phyloP scores from a whole-genome alignment of 257 asterid species.

The Solanum corneliomulleri region DNA sequence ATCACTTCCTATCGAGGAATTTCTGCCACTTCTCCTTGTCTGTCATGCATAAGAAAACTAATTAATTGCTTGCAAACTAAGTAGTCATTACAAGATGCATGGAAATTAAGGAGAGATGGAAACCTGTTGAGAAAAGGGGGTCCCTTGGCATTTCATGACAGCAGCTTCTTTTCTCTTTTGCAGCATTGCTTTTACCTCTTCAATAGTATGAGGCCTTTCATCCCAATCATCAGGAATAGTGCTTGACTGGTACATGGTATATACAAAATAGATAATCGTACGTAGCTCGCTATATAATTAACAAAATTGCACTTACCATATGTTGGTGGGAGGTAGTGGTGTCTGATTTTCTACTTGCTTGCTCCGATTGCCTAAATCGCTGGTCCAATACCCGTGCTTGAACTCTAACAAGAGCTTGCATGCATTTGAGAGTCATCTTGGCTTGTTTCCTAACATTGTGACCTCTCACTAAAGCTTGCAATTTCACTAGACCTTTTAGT shows the following conservation, averaged over 20 bases:
- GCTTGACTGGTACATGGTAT: constrained; percentile 16
- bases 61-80: too few species aligned
- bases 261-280: not conserved
- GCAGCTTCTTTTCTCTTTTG: constrained; percentile 11
- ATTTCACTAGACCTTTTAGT: constrained; percentile 35
- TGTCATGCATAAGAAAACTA: not conserved
- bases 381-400: constrained; percentile 28
- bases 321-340: not conserved
- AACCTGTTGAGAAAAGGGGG: constrained; percentile 25
- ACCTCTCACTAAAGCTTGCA: constrained; percentile 43
- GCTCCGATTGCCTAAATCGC: constrained; percentile 15
- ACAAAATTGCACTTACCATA: not conserved
- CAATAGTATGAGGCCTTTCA: constrained; percentile 19
- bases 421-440: constrained; percentile 27
- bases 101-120: not conserved
- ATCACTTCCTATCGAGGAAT: constrained; percentile 21
- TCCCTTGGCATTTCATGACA: constrained; percentile 8
- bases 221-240: constrained; percentile 26
- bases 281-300: too few species aligned
- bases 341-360: constrained; percentile 13
- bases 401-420: constrained; percentile 41
- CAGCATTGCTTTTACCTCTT: constrained; percentile 23
- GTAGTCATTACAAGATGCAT: not conserved
- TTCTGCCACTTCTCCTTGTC: constrained; percentile 16
- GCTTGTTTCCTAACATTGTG: constrained; percentile 37